Conservation (phyloP, 2,329 filamentous ascomycete genomes). For the Diaporthe velutina region DNA sequence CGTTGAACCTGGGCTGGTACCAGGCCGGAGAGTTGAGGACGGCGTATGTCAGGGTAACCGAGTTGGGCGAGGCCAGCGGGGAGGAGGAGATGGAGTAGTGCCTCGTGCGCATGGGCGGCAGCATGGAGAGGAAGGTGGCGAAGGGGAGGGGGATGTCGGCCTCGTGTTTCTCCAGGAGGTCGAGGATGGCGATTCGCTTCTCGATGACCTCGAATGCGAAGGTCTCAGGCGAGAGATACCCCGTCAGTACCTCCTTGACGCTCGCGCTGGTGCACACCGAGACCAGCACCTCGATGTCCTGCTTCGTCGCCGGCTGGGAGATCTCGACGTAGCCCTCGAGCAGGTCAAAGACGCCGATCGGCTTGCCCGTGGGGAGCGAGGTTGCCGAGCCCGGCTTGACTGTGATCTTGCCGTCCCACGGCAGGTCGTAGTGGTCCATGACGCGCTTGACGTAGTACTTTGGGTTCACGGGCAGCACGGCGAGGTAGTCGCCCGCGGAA, state of each 20-base stretch:
- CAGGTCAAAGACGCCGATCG: slow-evolving; percentile 72
- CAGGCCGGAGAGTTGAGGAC: slow-evolving; percentile 71
- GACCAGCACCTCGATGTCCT: slow-evolving; percentile 58
- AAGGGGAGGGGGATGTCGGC: slow-evolving; percentile 65
- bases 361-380: slow-evolving; percentile 65
- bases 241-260: slow-evolving; percentile 50
- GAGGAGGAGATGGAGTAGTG: slow-evolving; percentile 78
- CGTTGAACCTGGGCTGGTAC: slow-evolving; percentile 42
- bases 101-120: slow-evolving; percentile 69
- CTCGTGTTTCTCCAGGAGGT: slow-evolving; percentile 71
- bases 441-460: slow-evolving; percentile 71
- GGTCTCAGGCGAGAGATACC: slow-evolving; percentile 50
- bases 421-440: slow-evolving; percentile 75
- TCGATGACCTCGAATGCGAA: slow-evolving; percentile 56
- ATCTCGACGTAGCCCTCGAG: slow-evolving; percentile 80
- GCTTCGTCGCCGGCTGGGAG: slow-evolving; percentile 75
- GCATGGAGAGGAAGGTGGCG: slow-evolving; percentile 71
- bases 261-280: slow-evolving; percentile 61
- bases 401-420: slow-evolving; percentile 76
- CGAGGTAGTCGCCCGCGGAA: slow-evolving; percentile 80
- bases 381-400: slow-evolving; percentile 65
- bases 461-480: slow-evolving; percentile 78
- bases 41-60: slow-evolving; percentile 75
- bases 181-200: slow-evolving; percentile 68
- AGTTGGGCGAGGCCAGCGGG: slow-evolving; percentile 67